phyloP scores from a whole-genome alignment of 768 basidiomycete genomes.

The Panaeolus papilionaceus region DNA sequence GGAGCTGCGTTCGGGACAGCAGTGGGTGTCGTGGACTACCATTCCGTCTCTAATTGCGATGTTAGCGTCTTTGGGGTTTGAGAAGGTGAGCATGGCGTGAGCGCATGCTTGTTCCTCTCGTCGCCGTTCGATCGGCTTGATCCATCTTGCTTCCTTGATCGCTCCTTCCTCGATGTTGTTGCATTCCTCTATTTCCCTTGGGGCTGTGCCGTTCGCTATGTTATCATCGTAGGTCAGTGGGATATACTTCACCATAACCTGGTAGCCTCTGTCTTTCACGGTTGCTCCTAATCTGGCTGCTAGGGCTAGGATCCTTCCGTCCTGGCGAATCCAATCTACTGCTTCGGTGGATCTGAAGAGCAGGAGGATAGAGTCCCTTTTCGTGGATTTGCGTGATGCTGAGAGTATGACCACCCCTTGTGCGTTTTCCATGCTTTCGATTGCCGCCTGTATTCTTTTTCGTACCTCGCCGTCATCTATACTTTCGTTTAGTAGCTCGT shows the following conservation, averaged over 20 bases:
- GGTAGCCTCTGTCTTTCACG: not conserved
- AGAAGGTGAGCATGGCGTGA: not conserved
- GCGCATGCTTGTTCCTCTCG: not conserved
- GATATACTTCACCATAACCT: not conserved
- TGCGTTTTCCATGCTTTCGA: too few species aligned
- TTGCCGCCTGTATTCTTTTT: too few species aligned
- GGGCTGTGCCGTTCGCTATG: not conserved
- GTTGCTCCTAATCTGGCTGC: not conserved
- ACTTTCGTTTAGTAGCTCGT: too few species aligned
- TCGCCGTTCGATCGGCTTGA: not conserved
- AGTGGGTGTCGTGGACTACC: too few species aligned
- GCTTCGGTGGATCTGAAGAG: not conserved
- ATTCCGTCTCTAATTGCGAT: not conserved
- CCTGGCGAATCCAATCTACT: not conserved
- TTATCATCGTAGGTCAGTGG: not conserved
- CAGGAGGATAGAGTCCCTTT: too few species aligned
- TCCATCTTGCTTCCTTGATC: not conserved
- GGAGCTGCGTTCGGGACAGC: not conserved
- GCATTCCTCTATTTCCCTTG: not conserved
- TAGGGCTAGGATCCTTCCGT: not conserved
- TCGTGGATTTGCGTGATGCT: too few species aligned
- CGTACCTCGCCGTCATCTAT: too few species aligned
- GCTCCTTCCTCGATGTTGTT: not conserved
- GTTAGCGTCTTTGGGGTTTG: not conserved
- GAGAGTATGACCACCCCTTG: too few species aligned